phyloP scores from a whole-genome alignment of 2,329 filamentous ascomycete species.

The Gnomoniopsis sp. region DNA sequence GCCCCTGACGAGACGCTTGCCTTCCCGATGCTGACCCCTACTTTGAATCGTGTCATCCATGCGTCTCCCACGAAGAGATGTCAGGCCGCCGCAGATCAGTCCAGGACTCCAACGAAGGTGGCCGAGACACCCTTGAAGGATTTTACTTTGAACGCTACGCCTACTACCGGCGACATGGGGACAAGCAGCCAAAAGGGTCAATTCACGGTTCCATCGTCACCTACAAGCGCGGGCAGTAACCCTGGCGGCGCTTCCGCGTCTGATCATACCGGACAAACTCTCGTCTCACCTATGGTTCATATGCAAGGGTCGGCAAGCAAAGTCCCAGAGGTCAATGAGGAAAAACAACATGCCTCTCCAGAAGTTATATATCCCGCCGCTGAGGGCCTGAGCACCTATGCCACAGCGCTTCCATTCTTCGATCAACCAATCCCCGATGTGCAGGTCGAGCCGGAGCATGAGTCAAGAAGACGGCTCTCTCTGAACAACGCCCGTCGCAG shows the following conservation, averaged over 20 bases:
- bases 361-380: background rate
- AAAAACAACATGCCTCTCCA: background rate
- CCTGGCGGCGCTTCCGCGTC: background rate
- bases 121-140: constrained; percentile 22
- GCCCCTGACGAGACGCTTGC: background rate
- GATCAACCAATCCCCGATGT: constrained; percentile 23
- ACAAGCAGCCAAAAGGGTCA: background rate
- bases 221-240: background rate
- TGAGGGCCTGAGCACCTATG: background rate
- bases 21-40: background rate
- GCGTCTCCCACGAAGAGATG: constrained; percentile 2
- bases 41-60: background rate
- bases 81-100: background rate
- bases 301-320: background rate
- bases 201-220: background rate
- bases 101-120: constrained; percentile 22
- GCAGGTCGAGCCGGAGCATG: constrained; percentile 24
- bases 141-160: constrained; percentile 26
- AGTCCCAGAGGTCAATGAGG: background rate
- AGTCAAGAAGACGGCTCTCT: constrained; percentile 27
- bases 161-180: constrained; percentile 21
- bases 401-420: constrained; percentile 21
- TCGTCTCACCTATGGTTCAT: background rate
- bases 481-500: constrained; percentile 26
- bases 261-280: background rate